phyloP scores from a whole-genome alignment of 2,329 filamentous ascomycete genomes.

The Corinectria fuckeliana region DNA sequence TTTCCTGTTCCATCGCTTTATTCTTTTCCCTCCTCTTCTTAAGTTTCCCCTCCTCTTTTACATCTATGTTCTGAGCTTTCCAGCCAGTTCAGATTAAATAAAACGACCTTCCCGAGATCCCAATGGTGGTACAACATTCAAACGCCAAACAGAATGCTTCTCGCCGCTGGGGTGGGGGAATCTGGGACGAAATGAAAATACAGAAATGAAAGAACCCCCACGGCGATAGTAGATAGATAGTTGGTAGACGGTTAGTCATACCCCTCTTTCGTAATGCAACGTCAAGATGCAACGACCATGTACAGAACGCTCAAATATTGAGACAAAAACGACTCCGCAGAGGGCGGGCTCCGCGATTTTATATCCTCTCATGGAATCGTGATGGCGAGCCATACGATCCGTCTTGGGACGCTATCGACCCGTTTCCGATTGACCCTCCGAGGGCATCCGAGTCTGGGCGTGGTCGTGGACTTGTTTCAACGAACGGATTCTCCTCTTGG shows the following conservation, averaged over 20 bases:
- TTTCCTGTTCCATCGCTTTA: constrained; percentile 1
- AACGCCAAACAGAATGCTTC: constrained; percentile 39
- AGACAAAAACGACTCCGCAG: constrained; percentile 22
- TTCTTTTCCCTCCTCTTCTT: constrained; percentile 7
- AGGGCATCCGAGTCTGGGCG: constrained; percentile 35
- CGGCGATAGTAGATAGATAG: constrained; percentile 16
- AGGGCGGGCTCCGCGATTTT: constrained; percentile 8
- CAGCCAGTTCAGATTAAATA: constrained; percentile 23
- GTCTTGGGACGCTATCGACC: constrained; percentile 28
- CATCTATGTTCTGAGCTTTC: constrained; percentile 27
- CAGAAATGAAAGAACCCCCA: constrained; percentile 17
- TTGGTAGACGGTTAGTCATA: constrained; percentile 15
- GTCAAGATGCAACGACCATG: constrained; percentile 28
- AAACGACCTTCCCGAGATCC: constrained; percentile 26
- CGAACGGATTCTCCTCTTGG: constrained; percentile 60
- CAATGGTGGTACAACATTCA: constrained; percentile 33
- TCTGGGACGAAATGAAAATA: constrained; percentile 20
- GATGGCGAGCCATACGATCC: constrained; percentile 37
- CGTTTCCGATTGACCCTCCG: constrained; percentile 30
- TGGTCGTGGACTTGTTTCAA: constrained; percentile 42
- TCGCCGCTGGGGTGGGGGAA: constrained; percentile 21
- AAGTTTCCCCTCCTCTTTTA: constrained; percentile 10
- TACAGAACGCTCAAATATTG: constrained; percentile 37
- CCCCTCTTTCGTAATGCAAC: constrained; percentile 26
- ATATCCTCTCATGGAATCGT: constrained; percentile 41